Percentiles rank a stretch among this genome's conserved stretches.
phyloP scores from a whole-genome alignment of 108 stramenopile species.

The Nitzschia sp. region DNA sequence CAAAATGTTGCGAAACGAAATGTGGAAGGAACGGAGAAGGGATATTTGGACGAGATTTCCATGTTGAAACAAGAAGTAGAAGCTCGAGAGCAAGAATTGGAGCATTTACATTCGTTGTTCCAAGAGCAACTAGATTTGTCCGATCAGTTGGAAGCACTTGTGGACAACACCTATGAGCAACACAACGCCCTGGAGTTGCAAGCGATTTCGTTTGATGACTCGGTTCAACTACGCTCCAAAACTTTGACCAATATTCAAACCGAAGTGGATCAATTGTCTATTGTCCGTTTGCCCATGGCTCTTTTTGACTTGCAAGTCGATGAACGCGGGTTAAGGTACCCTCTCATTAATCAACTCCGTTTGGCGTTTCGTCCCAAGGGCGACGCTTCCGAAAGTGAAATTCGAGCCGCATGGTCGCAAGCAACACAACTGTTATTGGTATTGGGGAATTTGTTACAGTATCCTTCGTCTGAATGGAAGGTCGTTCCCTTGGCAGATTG shows the following conservation, averaged over 20 bases:
- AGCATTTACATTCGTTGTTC: slow-evolving; percentile 24
- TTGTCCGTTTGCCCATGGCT: slow-evolving; percentile 33
- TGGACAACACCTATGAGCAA: slow-evolving; percentile 26
- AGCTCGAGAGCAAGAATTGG: slow-evolving; percentile 32
- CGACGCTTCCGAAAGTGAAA: slow-evolving; percentile 40
- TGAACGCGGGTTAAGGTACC: slow-evolving; percentile 53
- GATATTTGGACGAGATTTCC: slow-evolving; percentile 40
- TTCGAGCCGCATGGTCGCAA: slow-evolving; percentile 52
- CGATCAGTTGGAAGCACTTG: slow-evolving; percentile 29
- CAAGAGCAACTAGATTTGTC: slow-evolving; percentile 33
- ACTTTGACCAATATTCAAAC: slow-evolving; percentile 17
- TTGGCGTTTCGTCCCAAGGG: slow-evolving; percentile 59
- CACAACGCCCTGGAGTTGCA: slow-evolving; percentile 43
- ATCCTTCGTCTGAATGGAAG: slow-evolving; percentile 49
- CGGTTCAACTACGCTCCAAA: slow-evolving; percentile 12
- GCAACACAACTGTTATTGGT: slow-evolving; percentile 57
- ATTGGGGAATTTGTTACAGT: slow-evolving; percentile 40
- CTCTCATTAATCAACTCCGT: slow-evolving; percentile 59
- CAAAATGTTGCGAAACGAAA: slow-evolving; percentile 17
- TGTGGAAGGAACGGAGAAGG: slow-evolving; percentile 15
- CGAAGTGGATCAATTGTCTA: slow-evolving; percentile 36
- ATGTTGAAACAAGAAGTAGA: slow-evolving; percentile 30
- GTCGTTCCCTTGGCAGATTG: slow-evolving; percentile 57
- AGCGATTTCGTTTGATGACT: slow-evolving; percentile 33
- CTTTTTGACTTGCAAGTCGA: slow-evolving; percentile 56